Base-by-base conservation (phyloP, 805 yeast genomes). In the Pichia deserticola region DNA sequence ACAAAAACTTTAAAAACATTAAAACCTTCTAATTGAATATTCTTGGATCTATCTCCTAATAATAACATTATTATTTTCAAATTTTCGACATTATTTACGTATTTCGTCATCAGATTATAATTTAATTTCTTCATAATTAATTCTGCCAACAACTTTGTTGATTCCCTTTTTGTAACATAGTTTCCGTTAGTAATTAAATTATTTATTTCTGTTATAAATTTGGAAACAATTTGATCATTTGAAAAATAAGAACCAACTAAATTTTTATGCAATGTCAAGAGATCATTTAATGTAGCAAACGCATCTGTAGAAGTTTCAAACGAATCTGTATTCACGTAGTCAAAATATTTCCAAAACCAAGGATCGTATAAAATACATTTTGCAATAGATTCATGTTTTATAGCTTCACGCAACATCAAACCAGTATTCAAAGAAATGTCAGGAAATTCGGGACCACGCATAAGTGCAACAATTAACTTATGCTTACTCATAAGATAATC, bases 261-360 rank as follows among this genome's bases (percentile, higher is more conserved):
- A 54, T 76, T 77, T 54, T 84, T 82, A 68, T 89, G 95, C 4
- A 70, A 60, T 0, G 89, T 81, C 44, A 93, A 71, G 36, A 86
- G 69, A 53, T 83, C 92, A 57, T 72, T 77, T 58, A 86, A 69
- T 1, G 96, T 87, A 48, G 84, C 81, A 66, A 92, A 86, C 1
- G 96, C 80, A 62, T 89, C 97, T 0, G 97, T 87, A 50, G 96
- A 89, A 27, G 86, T 79, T 67, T 93, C 98, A 69, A 93, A 93
- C 32, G 85, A 81, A 5, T 83, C 84, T 37, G 77, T 72, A 57
- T 82, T 84, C 38, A 87, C 86, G 63, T 86, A 88, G 42, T 77
- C 79, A 66, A 93, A 92, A 59, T 81, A 84, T 53, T 79, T 78
- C 98, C 98, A 93, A 54, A 92, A 74, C 28, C 72, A 69, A 20